phyloP scores from a whole-genome alignment of 2,329 filamentous ascomycete species.

The Penicillium crustosum region DNA sequence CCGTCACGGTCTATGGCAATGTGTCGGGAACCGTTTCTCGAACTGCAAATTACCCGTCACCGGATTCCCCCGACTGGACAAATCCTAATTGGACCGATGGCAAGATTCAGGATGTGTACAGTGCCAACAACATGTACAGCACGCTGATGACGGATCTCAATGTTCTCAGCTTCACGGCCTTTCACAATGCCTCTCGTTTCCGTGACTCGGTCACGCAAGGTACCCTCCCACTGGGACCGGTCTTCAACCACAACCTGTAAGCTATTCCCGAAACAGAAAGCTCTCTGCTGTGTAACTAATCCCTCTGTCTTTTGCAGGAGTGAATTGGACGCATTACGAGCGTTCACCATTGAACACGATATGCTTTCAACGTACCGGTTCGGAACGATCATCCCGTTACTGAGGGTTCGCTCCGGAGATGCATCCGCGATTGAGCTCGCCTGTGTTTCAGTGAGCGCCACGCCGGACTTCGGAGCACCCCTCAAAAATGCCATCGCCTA shows the following conservation, averaged over 20 bases:
- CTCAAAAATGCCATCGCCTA: constrained; percentile 70
- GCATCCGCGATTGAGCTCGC: constrained; percentile 62
- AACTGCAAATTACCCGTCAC: constrained; percentile 57
- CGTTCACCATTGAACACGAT: constrained; percentile 70
- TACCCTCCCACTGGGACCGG: constrained; percentile 72
- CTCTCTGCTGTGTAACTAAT: constrained; percentile 1
- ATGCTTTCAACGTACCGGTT: constrained; percentile 85
- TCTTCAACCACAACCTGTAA: constrained; percentile 61
- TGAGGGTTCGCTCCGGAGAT: constrained; percentile 76
- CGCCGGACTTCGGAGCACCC: constrained; percentile 72
- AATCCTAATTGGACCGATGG: constrained; percentile 63
- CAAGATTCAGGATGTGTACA: constrained; percentile 71
- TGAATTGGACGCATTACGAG: constrained; percentile 59
- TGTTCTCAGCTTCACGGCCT: constrained; percentile 76
- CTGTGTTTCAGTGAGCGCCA: constrained; percentile 79
- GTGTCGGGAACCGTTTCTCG: constrained; percentile 68
- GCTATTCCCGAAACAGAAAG: constrained; percentile 16
- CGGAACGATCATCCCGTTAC: constrained; percentile 71
- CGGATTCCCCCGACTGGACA: constrained; percentile 60
- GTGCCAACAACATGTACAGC: constrained; percentile 61
- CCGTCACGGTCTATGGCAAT: constrained; percentile 84
- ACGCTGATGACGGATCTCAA: constrained; percentile 72
- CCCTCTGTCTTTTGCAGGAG: constrained; percentile 30
- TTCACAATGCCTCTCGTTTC: constrained; percentile 59
- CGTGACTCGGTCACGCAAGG: constrained; percentile 62